A percentile compares a stretch with the other conserved stretches of the same genome.
These are phyloP conservation scores for Microstegium vimineum DNA, from an alignment of 176 grass and related monocot species.

Conservation along the genomic window DNA sequence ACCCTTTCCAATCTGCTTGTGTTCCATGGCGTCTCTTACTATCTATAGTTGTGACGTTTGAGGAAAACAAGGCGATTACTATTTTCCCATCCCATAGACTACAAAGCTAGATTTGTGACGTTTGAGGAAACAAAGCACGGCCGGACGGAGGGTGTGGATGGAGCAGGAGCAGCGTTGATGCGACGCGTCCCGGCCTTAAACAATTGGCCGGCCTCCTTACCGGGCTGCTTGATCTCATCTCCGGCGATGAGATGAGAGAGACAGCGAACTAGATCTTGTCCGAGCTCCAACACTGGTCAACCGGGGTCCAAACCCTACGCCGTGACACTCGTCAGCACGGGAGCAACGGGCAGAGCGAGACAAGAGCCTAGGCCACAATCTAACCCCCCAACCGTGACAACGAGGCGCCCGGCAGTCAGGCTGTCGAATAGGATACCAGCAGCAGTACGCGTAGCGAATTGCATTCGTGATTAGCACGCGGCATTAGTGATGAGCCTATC, in stretches of 20 bases:
- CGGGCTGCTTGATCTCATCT: background rate
- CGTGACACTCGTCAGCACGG: conserved; percentile 32
- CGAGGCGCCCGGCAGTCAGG: background rate
- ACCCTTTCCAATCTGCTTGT: background rate
- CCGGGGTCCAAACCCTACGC: background rate
- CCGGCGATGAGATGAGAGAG: background rate
- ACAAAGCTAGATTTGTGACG: background rate
- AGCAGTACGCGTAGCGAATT: background rate
- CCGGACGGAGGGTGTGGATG: background rate
- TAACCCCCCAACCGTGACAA: background rate
- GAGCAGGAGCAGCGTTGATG: background rate
- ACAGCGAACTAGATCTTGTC: background rate
- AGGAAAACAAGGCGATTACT: background rate
- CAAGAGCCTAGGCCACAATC: conserved; percentile 15
- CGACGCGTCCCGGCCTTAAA: conserved; percentile 29
- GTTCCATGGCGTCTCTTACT: background rate
- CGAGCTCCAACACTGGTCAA: conserved; percentile 24
- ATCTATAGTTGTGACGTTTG: background rate
- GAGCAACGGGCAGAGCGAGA: background rate
- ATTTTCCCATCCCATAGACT: background rate
- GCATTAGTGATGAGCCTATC: conserved; percentile 13
- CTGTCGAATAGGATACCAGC: background rate
- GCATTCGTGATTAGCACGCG: background rate
- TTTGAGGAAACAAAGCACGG: conserved; percentile 4
- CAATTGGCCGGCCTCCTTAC: conserved; percentile 28